A percentile compares a stretch with the other conserved stretches of the same genome.
phyloP scores from a whole-genome alignment of 495 filamentous ascomycete species.

The Pyrenula aspistea region DNA sequence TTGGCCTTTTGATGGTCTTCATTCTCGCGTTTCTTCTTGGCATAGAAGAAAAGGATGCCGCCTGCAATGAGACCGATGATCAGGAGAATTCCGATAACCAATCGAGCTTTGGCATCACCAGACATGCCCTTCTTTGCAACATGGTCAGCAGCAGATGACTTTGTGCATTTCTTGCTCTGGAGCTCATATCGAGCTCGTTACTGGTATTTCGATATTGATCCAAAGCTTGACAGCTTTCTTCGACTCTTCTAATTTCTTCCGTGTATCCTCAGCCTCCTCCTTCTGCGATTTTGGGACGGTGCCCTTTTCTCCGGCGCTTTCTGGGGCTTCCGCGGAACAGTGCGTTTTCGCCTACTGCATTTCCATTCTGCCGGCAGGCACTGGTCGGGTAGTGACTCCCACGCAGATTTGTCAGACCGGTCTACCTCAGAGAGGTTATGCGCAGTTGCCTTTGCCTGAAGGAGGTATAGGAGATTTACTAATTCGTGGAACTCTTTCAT shows the following conservation, averaged over 20 bases:
- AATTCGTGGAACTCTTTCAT: no score
- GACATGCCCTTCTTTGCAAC: constrained; percentile 48
- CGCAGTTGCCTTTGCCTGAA: not conserved
- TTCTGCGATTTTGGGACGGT: constrained; percentile 29
- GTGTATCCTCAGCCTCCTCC: constrained; percentile 69
- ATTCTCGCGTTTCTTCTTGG: constrained; percentile 46
- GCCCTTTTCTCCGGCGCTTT: constrained; percentile 19
- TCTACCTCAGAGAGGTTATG: no score
- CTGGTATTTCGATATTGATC: no score
- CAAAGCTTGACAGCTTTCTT: constrained; percentile 86
- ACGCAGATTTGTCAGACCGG: no score
- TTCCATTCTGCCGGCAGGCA: not conserved
- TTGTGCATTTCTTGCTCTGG: no score
- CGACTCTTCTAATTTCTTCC: constrained; percentile 86
- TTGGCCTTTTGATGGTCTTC: constrained; percentile 32
- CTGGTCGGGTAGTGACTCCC: not conserved
- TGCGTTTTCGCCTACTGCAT: not conserved
- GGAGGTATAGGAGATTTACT: no score
- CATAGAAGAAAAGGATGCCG: constrained; percentile 49
- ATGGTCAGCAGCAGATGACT: no score
- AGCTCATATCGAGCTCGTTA: no score
- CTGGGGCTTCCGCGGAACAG: no score
- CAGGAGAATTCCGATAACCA: constrained; percentile 66
- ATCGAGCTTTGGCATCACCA: constrained; percentile 65
- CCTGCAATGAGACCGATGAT: constrained; percentile 48